Evolutionary conservation across 2,329 filamentous ascomycete species (phyloP), one percentile per base, ranked within the genome.

Genomic region (Chaetomium sp.): DNA sequence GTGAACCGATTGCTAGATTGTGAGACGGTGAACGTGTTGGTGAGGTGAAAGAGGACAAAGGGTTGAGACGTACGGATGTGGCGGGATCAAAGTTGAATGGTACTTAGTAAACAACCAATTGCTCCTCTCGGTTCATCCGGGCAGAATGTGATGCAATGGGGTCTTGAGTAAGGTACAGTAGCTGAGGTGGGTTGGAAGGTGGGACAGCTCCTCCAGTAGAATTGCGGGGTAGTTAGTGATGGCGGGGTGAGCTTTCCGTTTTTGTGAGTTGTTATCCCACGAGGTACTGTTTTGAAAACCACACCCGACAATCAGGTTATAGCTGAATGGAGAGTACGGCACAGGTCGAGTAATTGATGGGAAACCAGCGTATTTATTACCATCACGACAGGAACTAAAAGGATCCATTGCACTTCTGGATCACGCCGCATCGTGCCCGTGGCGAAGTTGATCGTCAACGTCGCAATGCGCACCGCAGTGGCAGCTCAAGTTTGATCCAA

Each of bases 391-490:
- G 4, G 3, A 6, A 11, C 10, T 9, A 19, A 27, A 7, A 34
- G 19, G 34, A 7, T 4, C 19, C 27, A 41, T 6, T 42, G 10
- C 11, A 42, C 36, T n/a, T 36, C 45, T 48, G 37, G 34, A 42
- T 33, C 35, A 10, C 27, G 37, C 43, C 35, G 19, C 19, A 27
- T 27, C 19, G 35, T 33, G 9, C 34, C n/a, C 1, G 54, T 53
- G 50, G 55, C 51, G n/a, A 57, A 53, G 44, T 32, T 44, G 55
- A 57, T 57, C 46, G 44, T 45, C 55, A 42, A 35, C 42, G 9
- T 19, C 37, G 41, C 19, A 27, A 27, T 27, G 19, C 19, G 19
- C 19, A 27, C 19, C 19, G 19, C 42, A 54, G 32, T 48, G 49
- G 37, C 38, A 49, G 27, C 47, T 42, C 14, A 10, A 10, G 52